Evolutionary conservation across 305 asterid genomes (phyloP).

Genomic region (Euphrasia arctica): DNA sequence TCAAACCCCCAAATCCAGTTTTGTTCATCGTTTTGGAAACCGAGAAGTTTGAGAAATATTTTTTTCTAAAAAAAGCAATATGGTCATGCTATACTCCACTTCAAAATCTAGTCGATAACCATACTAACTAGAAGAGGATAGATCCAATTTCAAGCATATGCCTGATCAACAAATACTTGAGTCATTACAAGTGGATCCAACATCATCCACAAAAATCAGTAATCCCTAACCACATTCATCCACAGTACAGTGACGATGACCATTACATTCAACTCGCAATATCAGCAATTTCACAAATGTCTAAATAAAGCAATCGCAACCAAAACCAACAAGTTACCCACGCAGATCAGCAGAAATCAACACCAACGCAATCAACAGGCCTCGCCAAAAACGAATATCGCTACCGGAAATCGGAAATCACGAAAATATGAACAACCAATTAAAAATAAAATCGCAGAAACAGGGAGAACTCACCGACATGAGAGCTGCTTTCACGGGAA

Average conservation of each 20-base stretch:
- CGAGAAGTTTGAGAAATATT: too few relatives aligned
- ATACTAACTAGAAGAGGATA: too few relatives aligned
- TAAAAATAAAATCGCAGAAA: too few relatives aligned
- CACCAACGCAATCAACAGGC: not conserved
- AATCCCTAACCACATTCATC: not conserved
- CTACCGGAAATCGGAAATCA: not conserved
- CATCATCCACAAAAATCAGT: not conserved
- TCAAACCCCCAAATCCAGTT: too few relatives aligned
- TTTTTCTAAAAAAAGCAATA: too few relatives aligned
- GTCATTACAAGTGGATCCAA: constrained; percentile 17
- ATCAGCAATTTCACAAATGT: constrained; percentile 1
- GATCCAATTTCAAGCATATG: too few relatives aligned
- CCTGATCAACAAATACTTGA: too few relatives aligned
- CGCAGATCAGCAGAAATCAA: constrained; percentile 22
- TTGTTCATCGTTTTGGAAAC: too few relatives aligned
- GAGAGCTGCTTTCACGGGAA: constrained; percentile 17
- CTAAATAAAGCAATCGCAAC: constrained; percentile 9
- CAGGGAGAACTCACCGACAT: constrained; percentile 45
- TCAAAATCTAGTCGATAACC: too few relatives aligned
- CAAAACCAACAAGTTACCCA: constrained; percentile 16
- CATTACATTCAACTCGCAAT: not conserved
- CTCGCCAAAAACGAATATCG: not conserved
- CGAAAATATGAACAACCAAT: constrained; percentile 9
- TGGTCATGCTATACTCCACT: too few relatives aligned
- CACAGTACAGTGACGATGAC: constrained; percentile 10